Evolutionary conservation across 768 basidiomycete species (phyloP), one percentile per base, ranked within the genome.

Genomic region (Gloeophyllum trabeum): DNA sequence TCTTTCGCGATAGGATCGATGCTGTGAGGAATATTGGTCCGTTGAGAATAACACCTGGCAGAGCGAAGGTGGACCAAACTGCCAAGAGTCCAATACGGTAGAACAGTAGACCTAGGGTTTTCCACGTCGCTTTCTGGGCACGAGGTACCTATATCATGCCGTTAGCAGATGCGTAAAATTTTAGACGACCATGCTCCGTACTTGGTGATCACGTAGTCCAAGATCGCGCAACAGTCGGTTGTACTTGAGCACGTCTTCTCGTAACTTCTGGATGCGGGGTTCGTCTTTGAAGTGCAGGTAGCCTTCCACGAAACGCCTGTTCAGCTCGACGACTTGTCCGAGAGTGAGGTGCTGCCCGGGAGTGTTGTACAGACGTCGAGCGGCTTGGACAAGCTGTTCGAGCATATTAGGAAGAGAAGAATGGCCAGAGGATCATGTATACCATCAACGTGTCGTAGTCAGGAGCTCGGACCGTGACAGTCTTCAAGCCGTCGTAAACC

Each of bases 401-500:
- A 35, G 34, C 4, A 32, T 39, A 25, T 44, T 43, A 46, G 40
- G 42, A 34, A 72, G 63, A 24, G 16, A 28, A 3, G 35, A 10
- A 10, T 10, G 28, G 28, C 10, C 10, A 32, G 28, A 16, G 28
- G 28, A 16, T 32, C 10, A 32, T 10, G 16, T 32, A 32, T 50
- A 88, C 96, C 91, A 98, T 96, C 39, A 99, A 70, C 2, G 94
- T 98, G 51, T 99, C 96, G 58, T 89, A 98, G 58, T 99, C 96
- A 2, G 94, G 92, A 14, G 92, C 90, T 44, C 93, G 71, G 42
- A 98, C 75, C 0, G 96, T 99, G 30, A 99, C 96, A 0, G 92
- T 93, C 65, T 97, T 93, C 51, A 99, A 65, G 19, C 76, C 85
- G 52, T 97, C 87, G 52, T 94, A 96, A 41, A 96, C 81, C 43